Percentiles rank a stretch among this genome's conserved stretches.
Conservation (phyloP, 441 rosid species). For the Erodium moschatum region DNA sequence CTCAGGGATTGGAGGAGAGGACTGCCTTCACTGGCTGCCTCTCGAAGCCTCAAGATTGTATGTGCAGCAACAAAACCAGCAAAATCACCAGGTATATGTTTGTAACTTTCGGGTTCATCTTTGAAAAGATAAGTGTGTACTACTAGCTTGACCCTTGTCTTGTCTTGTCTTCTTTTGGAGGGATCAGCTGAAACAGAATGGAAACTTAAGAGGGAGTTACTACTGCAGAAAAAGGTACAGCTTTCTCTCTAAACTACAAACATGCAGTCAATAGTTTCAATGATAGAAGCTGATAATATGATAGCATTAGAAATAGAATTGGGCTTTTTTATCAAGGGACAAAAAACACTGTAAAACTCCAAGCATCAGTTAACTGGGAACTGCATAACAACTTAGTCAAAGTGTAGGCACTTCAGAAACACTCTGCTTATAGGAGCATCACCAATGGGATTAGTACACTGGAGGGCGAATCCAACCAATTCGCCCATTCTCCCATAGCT, state of each 20-base stretch:
- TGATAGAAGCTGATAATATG: neutral
- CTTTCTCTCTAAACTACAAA: neutral
- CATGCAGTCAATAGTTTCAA: neutral
- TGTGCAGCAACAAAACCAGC: constrained; percentile 68
- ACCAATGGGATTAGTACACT: no score
- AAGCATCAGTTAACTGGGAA: no score
- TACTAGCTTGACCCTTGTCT: constrained; percentile 14
- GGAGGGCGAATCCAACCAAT: no score
- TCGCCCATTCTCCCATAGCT: no score
- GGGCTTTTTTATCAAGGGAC: no score
- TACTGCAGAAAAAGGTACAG: constrained; percentile 65
- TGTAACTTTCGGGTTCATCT: neutral
- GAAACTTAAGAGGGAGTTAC: constrained; percentile 69
- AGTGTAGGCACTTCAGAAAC: no score
- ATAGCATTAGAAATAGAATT: neutral
- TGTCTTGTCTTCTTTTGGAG: constrained; percentile 30
- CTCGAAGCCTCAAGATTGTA: constrained; percentile 31
- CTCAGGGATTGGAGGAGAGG: constrained; percentile 19
- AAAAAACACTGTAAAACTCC: no score
- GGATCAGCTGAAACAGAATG: constrained; percentile 86
- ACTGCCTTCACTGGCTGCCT: constrained; percentile 12
- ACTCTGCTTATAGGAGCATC: no score
- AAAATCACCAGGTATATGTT: constrained; percentile 59
- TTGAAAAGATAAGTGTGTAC: neutral
- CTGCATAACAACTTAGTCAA: no score